Conservation (phyloP, 2,329 filamentous ascomycete genomes). For the Rhinocladiella similis region DNA sequence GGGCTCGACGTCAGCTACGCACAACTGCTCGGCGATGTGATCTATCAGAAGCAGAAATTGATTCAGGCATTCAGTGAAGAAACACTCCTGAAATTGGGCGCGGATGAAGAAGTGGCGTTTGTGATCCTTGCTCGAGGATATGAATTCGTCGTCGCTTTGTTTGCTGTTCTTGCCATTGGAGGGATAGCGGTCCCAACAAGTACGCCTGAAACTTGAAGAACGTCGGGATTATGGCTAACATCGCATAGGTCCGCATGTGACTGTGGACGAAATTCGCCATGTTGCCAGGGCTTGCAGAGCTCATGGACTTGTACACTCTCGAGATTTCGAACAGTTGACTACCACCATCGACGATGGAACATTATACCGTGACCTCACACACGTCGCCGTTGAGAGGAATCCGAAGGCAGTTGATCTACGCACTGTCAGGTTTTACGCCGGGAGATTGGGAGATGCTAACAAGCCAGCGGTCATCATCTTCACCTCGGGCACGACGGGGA, state of each 20-base stretch:
- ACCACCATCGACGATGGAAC: background rate
- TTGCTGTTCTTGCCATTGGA: conserved; percentile 47
- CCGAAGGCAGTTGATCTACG: background rate
- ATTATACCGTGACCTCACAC: background rate
- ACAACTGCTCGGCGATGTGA: no score
- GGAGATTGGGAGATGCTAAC: conserved; percentile 30
- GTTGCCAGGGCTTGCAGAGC: no score
- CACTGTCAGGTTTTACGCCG: conserved; percentile 27
- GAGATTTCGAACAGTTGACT: no score
- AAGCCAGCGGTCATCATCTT: conserved; percentile 57
- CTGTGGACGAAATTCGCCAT: conserved; percentile 25
- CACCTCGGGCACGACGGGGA: conserved; percentile 57
- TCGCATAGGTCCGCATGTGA: conserved; percentile 16
- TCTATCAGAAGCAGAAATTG: no score
- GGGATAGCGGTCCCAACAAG: conserved; percentile 48
- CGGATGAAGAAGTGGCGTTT: conserved; percentile 22
- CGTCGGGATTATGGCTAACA: background rate
- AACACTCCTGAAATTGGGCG: no score
- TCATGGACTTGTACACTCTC: no score
- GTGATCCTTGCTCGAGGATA: conserved; percentile 48
- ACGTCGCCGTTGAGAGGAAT: background rate
- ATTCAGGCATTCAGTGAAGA: no score
- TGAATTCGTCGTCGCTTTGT: conserved; percentile 48
- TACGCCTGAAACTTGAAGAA: background rate
- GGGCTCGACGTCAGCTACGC: background rate